Base-by-base conservation (phyloP, 257 asterid species). In the Solanum chilense region DNA sequence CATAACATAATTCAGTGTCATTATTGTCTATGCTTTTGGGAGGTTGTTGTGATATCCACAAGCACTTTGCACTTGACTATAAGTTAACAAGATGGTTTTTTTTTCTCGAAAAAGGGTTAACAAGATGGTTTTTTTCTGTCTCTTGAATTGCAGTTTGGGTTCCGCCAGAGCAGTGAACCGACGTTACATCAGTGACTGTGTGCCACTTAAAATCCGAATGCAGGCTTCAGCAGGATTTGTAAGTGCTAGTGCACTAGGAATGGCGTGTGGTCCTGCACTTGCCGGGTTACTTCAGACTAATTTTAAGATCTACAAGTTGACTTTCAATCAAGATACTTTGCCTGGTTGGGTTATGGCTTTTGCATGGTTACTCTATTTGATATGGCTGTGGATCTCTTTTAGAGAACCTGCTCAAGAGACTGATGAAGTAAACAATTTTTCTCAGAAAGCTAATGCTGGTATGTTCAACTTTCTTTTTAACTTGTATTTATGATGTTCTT, bases 201-300 rank as follows among this genome's bases (percentile, higher is more conserved):
- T 97, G 87, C 99, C 99, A 45, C 96, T 95, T 82, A 97, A 91
- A 90, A 92, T 91, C 88, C 96, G 99, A 35, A 93, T 97, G 99
- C 96, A 95, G 90, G 99, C 99, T 68, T 97, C 99, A n/a, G 99
- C 99, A 44, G 99, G 95, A 85, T 97, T 97, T 85, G 99, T 97
- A 88, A 97, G 99, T 92, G 99, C 99, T 45, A 96, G 99, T 92
- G 99, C 99, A 86, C 94, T 96, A 87, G 99, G 99, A 92, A 97
- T 97, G 99, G 99, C 99, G 29, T 94, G 98, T 92, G 99, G 99
- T n/a, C 99, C 99, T 31, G 99, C 99, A 87, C 91, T 97, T 37
- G 99, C 98, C 5, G 99, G 98, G 31, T 86, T 97, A 80, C 98
- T 97, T 78, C 99, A 97, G 88, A 92, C 91, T 21, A 87, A 96